Base-by-base conservation (phyloP, 2,329 filamentous ascomycete species). In the Epichloe elymi region DNA sequence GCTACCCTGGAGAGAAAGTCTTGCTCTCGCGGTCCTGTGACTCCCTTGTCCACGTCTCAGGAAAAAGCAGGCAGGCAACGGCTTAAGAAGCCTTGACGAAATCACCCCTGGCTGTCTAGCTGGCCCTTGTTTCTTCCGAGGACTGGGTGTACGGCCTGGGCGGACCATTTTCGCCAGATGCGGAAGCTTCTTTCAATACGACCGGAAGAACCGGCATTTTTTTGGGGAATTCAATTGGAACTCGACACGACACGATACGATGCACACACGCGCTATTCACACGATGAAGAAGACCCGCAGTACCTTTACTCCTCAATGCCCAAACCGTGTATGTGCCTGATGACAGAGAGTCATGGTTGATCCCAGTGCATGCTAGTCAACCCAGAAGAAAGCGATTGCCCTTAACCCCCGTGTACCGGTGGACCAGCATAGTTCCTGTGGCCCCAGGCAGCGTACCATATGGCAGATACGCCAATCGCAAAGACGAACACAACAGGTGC, bases 401-500 rank as follows among this genome's bases (percentile, higher is more conserved):
- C 10, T 33, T 42, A 41, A 5, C 66, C 63, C 51, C 67, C 67
- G 51, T 70, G 61, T 39, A 70, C 73, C n/a, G 75, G 78, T 2
- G 80, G 82, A 15, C 82, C 82, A 44, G 72, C 71, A 66, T 86
- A 86, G 66, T 87, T 79, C 67, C 80, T 78, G 66, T 78, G 76
- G 36, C 84, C 84, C 81, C 82, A 86, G 48, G 74, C 72, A 57
- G 79, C 70, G 69, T 88, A 88, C 83, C 83, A 88, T 7, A 68
- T 64, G 10, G 71, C 74, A 1, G 84, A 78, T 52, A 87, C 74
- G 39, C 70, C 46, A 50, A 78, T 74, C 55, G 85, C 83, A 5
- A 73, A 81, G 26, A 83, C 76, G 58, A 88, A 86, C n/a, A 88
- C 84, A 36, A 82, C 84, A 14, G 80, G 80, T 1, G 83, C 84